Conservation (phyloP, 306 rosid genomes). For the Carpinus fangiana region DNA sequence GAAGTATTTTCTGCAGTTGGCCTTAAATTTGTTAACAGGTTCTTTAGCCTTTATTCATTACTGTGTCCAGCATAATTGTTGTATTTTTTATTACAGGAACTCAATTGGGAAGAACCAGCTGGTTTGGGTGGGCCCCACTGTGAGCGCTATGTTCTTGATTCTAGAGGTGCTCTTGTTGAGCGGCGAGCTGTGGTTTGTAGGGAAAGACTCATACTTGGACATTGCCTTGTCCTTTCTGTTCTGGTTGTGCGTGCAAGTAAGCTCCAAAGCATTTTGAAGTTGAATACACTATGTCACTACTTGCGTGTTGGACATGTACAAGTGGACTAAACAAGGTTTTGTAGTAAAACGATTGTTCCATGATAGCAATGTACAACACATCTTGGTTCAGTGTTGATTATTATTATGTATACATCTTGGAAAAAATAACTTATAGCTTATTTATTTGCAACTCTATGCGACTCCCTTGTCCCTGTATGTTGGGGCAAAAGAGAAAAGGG, state of each 20-base stretch:
- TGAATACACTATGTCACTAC: slow-evolving; percentile 13
- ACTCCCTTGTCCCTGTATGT: not conserved
- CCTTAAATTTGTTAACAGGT: slow-evolving; percentile 6
- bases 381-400: not conserved
- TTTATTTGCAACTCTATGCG: not conserved
- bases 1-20: slow-evolving; percentile 7
- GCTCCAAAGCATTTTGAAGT: slow-evolving; percentile 25
- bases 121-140: slow-evolving; percentile 92
- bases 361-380: too few relatives aligned
- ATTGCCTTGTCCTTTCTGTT: slow-evolving; percentile 84
- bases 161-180: slow-evolving; percentile 96
- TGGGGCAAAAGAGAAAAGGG: not conserved
- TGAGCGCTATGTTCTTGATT: slow-evolving; percentile 82
- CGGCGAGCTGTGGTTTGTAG: slow-evolving; percentile 84
- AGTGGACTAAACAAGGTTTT: not conserved
- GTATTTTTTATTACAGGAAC: slow-evolving; percentile 59
- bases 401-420: not conserved
- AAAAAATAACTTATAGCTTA: not conserved
- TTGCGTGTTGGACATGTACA: not conserved
- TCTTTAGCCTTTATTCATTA: not conserved
- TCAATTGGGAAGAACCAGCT: slow-evolving; percentile 92
- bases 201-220: slow-evolving; percentile 91
- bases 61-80: slow-evolving; percentile 12
- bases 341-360: not conserved
- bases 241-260: slow-evolving; percentile 80